Evolutionary conservation across 2,329 filamentous ascomycete species (phyloP), one percentile per base, ranked within the genome.

Genomic region (Trichoderma gracile): DNA sequence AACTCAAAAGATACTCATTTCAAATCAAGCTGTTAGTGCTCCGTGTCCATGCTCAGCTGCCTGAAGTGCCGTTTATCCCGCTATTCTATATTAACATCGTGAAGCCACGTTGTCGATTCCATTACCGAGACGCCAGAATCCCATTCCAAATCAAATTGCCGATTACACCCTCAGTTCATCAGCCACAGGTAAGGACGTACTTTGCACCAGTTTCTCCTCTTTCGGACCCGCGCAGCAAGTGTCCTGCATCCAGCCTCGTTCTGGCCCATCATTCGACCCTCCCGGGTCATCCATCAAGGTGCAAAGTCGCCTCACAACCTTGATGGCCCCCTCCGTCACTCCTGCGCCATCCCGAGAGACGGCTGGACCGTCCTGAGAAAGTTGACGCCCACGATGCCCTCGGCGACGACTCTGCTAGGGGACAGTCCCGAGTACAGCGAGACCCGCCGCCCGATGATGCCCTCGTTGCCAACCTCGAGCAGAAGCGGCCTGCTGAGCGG

Each of bases 371-470:
- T 66, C 40, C 67, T 71, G 59, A 72, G 57, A 50, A 76, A 77
- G 42, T 83, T 83, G 69, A 81, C 82, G 0, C 81, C 81, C 5
- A 82, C 78, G n/a, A 83, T 80, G 0, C 81, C 81, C 67, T 83
- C 80, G 0, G 81, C 80, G 3, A 82, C 67, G 0, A 80, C 73
- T 33, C 46, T 66, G 12, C 75, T 75, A 67, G 61, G 66, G 0
- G 61, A 53, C 0, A 68, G 62, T 0, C 71, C 67, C 0, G 74
- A 72, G 33, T 73, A 75, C 0, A 83, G 59, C 0, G 80, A 82
- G 1, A 83, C 80, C 10, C 81, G 73, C 5, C 81, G 74, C 0
- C 81, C 81, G 21, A 83, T 83, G 58, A 83, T 81, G 10, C 81
- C 81, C 9, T 79, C 72, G 27, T 72, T 72, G 0, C 81, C 80